phyloP scores from a whole-genome alignment of 2,329 filamentous ascomycete genomes.

The Arthroderma uncinatum region DNA sequence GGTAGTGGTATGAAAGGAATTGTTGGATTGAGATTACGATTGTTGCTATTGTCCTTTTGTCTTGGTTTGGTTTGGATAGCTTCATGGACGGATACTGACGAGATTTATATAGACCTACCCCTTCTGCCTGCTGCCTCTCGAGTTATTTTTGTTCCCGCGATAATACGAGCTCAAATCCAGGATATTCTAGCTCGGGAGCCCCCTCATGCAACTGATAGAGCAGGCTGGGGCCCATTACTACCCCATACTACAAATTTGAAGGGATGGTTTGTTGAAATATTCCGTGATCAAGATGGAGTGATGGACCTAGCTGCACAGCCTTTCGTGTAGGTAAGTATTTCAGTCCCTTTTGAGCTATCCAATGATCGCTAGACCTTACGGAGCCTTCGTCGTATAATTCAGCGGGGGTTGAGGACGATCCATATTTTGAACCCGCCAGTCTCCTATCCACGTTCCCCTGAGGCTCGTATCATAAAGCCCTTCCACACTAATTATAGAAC shows the following conservation, averaged over 20 bases:
- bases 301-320: neutral
- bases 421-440: neutral
- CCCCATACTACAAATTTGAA: neutral
- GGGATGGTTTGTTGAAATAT: too few relatives aligned
- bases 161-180: neutral
- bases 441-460: neutral
- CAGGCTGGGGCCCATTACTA: neutral
- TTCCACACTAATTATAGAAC: neutral
- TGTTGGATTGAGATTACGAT: neutral
- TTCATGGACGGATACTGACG: neutral
- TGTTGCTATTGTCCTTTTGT: neutral
- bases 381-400: neutral
- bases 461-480: neutral
- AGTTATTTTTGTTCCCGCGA: neutral
- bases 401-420: neutral
- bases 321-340: neutral
- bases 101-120: constrained; percentile 2
- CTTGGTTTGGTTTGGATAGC: neutral
- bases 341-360: neutral
- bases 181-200: neutral
- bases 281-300: neutral
- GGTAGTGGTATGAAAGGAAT: neutral
- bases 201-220: neutral
- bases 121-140: neutral
- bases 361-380: neutral